phyloP scores from a whole-genome alignment of 495 filamentous ascomycete genomes.

The Xylaria bambusicola region DNA sequence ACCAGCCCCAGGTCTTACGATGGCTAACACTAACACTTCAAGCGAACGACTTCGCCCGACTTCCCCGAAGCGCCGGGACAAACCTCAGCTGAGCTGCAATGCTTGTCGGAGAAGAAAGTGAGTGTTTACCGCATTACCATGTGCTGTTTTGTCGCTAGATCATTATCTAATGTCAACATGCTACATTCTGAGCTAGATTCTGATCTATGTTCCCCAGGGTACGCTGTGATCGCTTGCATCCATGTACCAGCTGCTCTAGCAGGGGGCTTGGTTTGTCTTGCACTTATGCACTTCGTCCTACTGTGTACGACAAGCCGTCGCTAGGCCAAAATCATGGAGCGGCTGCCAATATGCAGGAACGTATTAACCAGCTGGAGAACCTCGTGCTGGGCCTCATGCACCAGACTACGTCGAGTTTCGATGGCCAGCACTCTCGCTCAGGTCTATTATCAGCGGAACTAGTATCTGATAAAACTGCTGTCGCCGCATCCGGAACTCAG shows the following conservation, averaged over 20 bases:
- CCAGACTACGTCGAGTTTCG: background rate
- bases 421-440: background rate
- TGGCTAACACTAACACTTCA: background rate
- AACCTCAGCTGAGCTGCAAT: constrained; percentile 24
- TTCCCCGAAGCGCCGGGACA: constrained; percentile 20
- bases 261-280: constrained; percentile 20
- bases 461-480: background rate
- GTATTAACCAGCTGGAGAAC: constrained; percentile 24
- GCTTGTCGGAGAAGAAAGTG: constrained; percentile 23
- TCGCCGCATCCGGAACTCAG: background rate
- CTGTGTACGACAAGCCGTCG: background rate
- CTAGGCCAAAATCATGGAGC: background rate
- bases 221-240: constrained; percentile 23
- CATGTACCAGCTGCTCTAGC: constrained; percentile 24
- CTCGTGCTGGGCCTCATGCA: constrained; percentile 20
- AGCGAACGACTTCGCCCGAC: background rate
- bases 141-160: background rate
- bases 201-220: constrained; percentile 3
- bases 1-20: background rate
- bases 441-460: background rate
- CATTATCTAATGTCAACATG: background rate
- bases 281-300: constrained; percentile 2
- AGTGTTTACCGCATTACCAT: background rate
- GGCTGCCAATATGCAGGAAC: constrained; percentile 19
- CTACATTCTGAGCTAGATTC: background rate